Evolutionary conservation across 1,284 basidiomycete genomes (phyloP).

Genomic region (Fomes fomentarius): DNA sequence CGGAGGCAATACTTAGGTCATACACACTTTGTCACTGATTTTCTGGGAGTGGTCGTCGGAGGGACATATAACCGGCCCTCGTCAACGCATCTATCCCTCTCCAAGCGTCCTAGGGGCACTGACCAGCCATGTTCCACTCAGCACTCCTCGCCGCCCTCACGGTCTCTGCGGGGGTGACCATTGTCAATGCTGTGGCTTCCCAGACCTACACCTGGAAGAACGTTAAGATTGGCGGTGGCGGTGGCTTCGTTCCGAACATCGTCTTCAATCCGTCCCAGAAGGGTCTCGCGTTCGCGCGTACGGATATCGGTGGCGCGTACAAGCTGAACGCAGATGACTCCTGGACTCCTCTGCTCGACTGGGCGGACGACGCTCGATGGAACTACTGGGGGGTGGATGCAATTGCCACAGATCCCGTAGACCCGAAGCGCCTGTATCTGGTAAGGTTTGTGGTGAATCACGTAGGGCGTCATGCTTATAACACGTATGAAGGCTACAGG

Average conservation of each 20-base stretch:
- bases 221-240: constrained; percentile 58
- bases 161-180: constrained; percentile 21
- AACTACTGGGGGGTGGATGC: constrained; percentile 71
- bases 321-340: constrained; percentile 61
- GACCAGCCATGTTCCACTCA: constrained; percentile 15
- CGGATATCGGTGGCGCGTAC: constrained; percentile 71
- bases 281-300: constrained; percentile 66
- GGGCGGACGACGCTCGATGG: constrained; percentile 57
- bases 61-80: constrained; percentile 11
- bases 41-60: neutral
- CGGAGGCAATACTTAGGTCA: constrained; percentile 16
- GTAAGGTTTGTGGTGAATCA: constrained; percentile 27
- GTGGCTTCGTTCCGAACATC: constrained; percentile 57
- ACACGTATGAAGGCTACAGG: constrained; percentile 48
- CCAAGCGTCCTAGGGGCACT: constrained; percentile 4
- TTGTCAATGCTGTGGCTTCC: constrained; percentile 44
- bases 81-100: neutral
- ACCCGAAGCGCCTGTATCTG: constrained; percentile 57
- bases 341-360: constrained; percentile 65
- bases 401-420: constrained; percentile 62
- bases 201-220: constrained; percentile 66
- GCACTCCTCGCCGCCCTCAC: constrained; percentile 20
- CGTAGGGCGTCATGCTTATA: neutral
- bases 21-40: neutral
- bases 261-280: constrained; percentile 60